Evolutionary conservation across 108 stramenopile species (phyloP).

Genomic region (Cylindrotheca closterium): DNA sequence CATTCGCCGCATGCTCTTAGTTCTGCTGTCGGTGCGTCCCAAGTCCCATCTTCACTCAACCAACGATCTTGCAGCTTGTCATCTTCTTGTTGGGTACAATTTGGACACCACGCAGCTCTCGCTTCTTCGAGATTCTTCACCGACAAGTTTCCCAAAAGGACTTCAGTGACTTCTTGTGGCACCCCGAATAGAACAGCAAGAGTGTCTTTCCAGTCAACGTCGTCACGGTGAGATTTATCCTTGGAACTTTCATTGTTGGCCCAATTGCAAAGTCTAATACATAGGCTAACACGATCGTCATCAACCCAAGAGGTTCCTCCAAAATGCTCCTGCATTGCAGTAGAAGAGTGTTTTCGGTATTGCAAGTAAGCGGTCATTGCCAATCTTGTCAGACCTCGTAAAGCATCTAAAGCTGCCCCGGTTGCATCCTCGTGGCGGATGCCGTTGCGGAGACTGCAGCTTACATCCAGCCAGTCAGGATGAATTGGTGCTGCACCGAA

Average conservation of each 20-base stretch:
- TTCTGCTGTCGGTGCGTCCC: conserved; percentile 37
- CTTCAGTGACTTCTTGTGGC: conserved; percentile 8
- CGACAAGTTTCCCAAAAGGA: conserved; percentile 6
- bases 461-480: conserved; percentile 79
- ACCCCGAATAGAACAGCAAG: conserved; percentile 20
- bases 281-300: conserved; percentile 3
- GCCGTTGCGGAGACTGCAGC: conserved; percentile 45
- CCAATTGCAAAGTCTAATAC: conserved; percentile 12
- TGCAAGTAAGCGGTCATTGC: conserved; percentile 34
- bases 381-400: conserved; percentile 43
- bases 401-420: conserved; percentile 49
- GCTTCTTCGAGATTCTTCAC: conserved; percentile 13
- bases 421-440: conserved; percentile 36
- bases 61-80: conserved; percentile 38
- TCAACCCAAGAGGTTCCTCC: conserved; percentile 15
- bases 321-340: conserved; percentile 2
- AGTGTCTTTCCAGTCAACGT: conserved; percentile 33
- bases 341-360: conserved; percentile 17
- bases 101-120: conserved; percentile 38
- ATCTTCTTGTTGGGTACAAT: conserved; percentile 43
- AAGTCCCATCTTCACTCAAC: conserved; percentile 31
- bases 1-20: conserved; percentile 75
- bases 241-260: conserved; percentile 5
- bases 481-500: conserved; percentile 76
- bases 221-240: conserved; percentile 18